Evolutionary conservation across 495 filamentous ascomycete genomes (phyloP), one percentile per base, ranked within the genome.

Genomic region (Penicillium bialowiezense): DNA sequence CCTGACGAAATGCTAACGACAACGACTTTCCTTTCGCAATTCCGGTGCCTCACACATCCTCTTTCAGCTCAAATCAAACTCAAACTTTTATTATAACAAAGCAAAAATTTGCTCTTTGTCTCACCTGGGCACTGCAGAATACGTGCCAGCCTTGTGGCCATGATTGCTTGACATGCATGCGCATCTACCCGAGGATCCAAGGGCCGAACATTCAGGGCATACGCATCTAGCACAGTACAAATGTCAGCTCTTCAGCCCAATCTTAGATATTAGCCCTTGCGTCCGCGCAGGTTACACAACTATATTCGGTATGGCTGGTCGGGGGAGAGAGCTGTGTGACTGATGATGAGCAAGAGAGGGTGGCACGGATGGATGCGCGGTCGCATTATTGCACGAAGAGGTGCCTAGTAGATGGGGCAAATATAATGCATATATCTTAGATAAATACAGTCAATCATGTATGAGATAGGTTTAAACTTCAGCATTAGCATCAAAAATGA

Each of bases 231-330:
- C 7, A 14, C 20, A 44, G 31, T 45, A 36, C n/a, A 19, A 19
- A 26, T 17, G 13, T 6, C 31, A 24, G 18, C 13, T 35, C 23
- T 42, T 39, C 19, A 20, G 38, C 31, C 38, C 34, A 38, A 54
- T 40, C 56, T 53, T 53, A 60, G 40, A 33, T 46, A 49, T 52
- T 59, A 52, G 62, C 52, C 56, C 55, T 54, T 62, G 59, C 53
- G 29, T 56, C 45, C 26, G 21, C 41, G 15, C 21, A 55, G 35
- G 56, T 63, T 32, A 40, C 44, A 54, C 56, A 7, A 34, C 35
- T 47, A 63, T 54, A 51, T 48, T 54, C 59, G 56, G 56, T 18
- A 54, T 41, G 19, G 32, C 52, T 40, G 52, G 28, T 17, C 37
- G 33, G 45, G 21, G 39, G 38, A 54, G 51, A 45, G 50, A 42